A percentile compares a stretch with the other conserved stretches of the same genome.
phyloP scores from a whole-genome alignment of 2,329 filamentous ascomycete genomes.

The Pseudogymnoascus sp. region DNA sequence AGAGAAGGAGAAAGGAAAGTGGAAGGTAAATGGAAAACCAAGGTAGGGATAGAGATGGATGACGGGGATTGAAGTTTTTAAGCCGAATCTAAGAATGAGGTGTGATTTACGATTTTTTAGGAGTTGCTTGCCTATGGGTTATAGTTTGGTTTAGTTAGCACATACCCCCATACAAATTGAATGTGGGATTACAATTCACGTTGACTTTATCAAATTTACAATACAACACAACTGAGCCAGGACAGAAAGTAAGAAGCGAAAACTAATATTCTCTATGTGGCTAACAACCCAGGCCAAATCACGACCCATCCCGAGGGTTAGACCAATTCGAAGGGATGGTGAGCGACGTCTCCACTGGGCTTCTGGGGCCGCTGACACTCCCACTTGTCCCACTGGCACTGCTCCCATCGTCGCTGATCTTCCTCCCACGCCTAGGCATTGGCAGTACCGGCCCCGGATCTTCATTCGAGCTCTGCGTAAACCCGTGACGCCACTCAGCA shows the following conservation, averaged over 20 bases:
- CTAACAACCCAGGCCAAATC: not conserved
- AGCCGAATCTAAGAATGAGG: not conserved
- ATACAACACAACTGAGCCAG: not conserved
- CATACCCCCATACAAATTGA: not conserved
- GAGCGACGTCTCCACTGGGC: conserved; percentile 32
- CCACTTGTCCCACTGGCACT: conserved; percentile 30
- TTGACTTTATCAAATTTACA: not conserved
- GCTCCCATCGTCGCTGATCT: conserved; percentile 33
- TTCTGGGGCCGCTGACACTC: conserved; percentile 47
- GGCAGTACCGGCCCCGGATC: conserved; percentile 29
- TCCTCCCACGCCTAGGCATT: conserved; percentile 15
- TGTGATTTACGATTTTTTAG: not conserved
- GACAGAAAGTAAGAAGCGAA: not conserved
- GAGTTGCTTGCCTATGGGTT: not conserved
- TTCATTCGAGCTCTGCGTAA: conserved; percentile 55
- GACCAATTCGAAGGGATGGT: not conserved
- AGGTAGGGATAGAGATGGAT: not conserved
- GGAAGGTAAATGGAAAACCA: not conserved
- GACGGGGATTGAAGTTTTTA: not conserved
- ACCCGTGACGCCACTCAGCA: conserved; percentile 62
- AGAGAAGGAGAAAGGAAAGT: not conserved
- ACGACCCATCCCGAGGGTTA: not conserved
- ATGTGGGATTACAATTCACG: not conserved
- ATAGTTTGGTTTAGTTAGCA: not conserved
- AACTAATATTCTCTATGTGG: not conserved